Conservation (phyloP, 805 yeast species). For the Pichia insulana region DNA sequence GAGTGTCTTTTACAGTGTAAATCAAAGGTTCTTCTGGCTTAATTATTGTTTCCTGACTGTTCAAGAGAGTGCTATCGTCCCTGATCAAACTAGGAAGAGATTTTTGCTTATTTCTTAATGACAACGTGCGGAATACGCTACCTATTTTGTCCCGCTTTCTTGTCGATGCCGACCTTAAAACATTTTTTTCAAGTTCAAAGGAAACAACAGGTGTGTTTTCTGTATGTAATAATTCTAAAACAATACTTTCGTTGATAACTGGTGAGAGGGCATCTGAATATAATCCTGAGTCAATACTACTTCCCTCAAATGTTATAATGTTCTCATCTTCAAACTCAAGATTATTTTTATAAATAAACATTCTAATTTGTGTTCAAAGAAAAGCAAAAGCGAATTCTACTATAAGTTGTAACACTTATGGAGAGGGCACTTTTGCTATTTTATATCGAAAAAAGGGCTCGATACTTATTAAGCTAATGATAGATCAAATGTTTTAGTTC, state of each 20-base stretch:
- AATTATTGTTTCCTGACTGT: no score
- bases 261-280: neutral
- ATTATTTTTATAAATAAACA: neutral
- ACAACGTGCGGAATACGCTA: neutral
- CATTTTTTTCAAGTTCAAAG: neutral
- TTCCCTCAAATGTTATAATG: slow-evolving; percentile 1
- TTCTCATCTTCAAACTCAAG: neutral
- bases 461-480: no score
- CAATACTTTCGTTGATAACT: neutral
- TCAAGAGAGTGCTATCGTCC: no score
- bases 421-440: no score
- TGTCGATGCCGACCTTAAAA: no score
- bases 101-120: neutral
- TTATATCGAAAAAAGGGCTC: no score
- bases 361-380: neutral
- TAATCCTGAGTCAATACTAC: slow-evolving; percentile 1
- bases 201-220: neutral
- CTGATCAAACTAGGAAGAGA: no score
- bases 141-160: slow-evolving; percentile 1
- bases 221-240: neutral
- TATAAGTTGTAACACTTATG: no score
- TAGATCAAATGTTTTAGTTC: no score
- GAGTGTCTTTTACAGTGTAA: no score
- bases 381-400: no score
- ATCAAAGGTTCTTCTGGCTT: no score